Conservation (phyloP, 805 yeast genomes). For the Saturnispora sekii region DNA sequence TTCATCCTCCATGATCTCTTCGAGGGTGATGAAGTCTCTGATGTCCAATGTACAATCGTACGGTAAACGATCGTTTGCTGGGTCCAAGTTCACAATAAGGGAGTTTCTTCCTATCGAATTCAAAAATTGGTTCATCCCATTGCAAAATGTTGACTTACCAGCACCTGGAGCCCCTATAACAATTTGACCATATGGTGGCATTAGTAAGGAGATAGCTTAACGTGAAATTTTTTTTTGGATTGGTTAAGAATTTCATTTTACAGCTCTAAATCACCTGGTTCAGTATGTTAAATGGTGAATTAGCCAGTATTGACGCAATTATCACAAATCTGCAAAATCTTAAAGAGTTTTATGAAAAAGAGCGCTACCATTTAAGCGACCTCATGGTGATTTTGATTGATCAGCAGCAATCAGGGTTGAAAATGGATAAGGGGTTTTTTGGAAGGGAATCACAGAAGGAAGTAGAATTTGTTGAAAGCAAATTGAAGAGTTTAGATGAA, state of each 20-base stretch:
- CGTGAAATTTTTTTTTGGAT: background rate
- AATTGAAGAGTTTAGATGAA: slow-evolving; percentile 9
- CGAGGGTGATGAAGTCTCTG: slow-evolving; percentile 45
- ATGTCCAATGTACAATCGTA: slow-evolving; percentile 49
- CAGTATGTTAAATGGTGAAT: slow-evolving; percentile 17
- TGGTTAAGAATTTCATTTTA: background rate
- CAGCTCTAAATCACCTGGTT: background rate
- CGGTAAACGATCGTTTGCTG: slow-evolving; percentile 52
- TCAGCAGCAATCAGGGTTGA: slow-evolving; percentile 14
- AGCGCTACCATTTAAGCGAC: slow-evolving; percentile 15
- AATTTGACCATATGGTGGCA: slow-evolving; percentile 73
- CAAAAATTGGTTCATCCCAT: slow-evolving; percentile 86
- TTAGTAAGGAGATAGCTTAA: background rate
- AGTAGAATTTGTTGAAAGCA: slow-evolving; percentile 9
- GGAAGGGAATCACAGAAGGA: slow-evolving; percentile 17
- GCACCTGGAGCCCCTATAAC: slow-evolving; percentile 98
- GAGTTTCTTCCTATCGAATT: slow-evolving; percentile 90
- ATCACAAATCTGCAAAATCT: slow-evolving; percentile 19
- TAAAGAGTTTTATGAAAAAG: slow-evolving; percentile 22
- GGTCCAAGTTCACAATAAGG: slow-evolving; percentile 81
- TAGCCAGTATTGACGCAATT: slow-evolving; percentile 20
- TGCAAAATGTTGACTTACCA: slow-evolving; percentile 91
- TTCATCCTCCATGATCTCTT: slow-evolving; percentile 49
- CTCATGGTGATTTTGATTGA: slow-evolving; percentile 10
- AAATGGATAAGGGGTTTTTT: slow-evolving; percentile 13